Base-by-base conservation (phyloP, 768 basidiomycete genomes). In the Rhodotorula kratochvilovae region DNA sequence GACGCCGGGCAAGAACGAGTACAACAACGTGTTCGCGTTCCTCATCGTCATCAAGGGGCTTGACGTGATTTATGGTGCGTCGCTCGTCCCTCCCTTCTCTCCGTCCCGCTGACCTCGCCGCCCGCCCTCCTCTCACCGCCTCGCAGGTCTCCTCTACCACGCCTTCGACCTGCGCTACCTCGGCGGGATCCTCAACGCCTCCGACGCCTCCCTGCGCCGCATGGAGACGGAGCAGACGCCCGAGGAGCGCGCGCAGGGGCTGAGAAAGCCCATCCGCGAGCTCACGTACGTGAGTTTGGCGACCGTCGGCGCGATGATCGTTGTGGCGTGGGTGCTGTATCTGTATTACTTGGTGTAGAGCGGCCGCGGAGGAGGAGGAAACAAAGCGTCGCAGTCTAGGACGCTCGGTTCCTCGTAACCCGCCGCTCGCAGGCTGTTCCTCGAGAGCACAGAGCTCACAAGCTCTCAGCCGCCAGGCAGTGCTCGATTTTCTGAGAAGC, bases 31-130 rank as follows among this genome's bases (percentile, higher is more conserved):
- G 8, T 68, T 68, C 42, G 67, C 67, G 5, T 68, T 68, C 55
- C 45, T 68, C 45, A 62, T 68, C 46, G 68, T 31, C 35, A 57
- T 70, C 64, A 70, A 70, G 27, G 67, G 23, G 1, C 54, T 70
- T 51, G 70, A 67, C 33, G 55, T 56, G 2, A 10, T 53, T 29
- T 53, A 53, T 29, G 51, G 51, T 29, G n/a, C 29, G 51, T 29
- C n/a, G 15, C n/a, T 43, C 7, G 15, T 19, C 43, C 19, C 43
- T 19, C 43, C 11, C 43, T 15, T 43, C 43, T 43, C 43, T 43
- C 19, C 43, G 6, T 43, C 43, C 43, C 19, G 21, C 46, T 21
- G 3, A 7, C 21, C 46, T 48, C 46, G 46, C 17, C 4, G 19
- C 23, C 4, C 46, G 8, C 10, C 21, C 46, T 23, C 21, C 17